Evolutionary conservation across 2,329 filamentous ascomycete species (phyloP), one percentile per base, ranked within the genome.

Genomic region (Aspergillus arachidicola): DNA sequence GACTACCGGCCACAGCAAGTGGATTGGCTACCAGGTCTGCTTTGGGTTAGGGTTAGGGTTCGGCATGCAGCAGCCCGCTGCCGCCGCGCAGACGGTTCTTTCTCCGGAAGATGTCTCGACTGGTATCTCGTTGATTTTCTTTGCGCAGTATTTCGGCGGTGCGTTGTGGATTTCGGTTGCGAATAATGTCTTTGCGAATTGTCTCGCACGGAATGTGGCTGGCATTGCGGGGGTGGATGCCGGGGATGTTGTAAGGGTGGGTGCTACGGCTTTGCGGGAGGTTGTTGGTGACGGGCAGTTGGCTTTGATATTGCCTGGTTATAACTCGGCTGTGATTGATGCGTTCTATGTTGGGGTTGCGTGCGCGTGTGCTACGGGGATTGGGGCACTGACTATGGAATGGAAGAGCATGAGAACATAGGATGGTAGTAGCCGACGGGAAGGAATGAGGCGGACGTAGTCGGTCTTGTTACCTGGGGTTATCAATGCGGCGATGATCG

Each of bases 101-200:
- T 63, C 69, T 11, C 34, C 64, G 2, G 67, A 62, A 19, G 76
- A 80, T 30, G 69, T 80, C 3, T 72, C 78, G 1, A 71, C 71
- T 12, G 78, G 75, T 1, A 72, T 73, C 4, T 72, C 76, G 1
- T 61, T 78, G 0, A 66, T 78, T 19, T 71, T 77, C 57, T 79
- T 80, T 41, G 59, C 69, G 14, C 75, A 79, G 58, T 75, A 73
- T 0, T 66, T 80, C 0, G 77, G 76, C 2, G 78, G 76, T 9
- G 66, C 78, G 0, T 61, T 81, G 9, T 80, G 78, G 41, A 66
- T 80, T 21, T 75, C 56, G 3, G 57, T 60, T 4, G 48, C 65
- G 1, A 61, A 73, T 54, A 59, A 63, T 6, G 32, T 67, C 0
- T 34, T 67, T 16, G 58, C 63, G 2, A 64, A 57, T 14, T 43